A percentile compares a stretch with the other conserved stretches of the same genome.
phyloP scores from a whole-genome alignment of 2,329 filamentous ascomycete genomes.

The Cadophora sp. region DNA sequence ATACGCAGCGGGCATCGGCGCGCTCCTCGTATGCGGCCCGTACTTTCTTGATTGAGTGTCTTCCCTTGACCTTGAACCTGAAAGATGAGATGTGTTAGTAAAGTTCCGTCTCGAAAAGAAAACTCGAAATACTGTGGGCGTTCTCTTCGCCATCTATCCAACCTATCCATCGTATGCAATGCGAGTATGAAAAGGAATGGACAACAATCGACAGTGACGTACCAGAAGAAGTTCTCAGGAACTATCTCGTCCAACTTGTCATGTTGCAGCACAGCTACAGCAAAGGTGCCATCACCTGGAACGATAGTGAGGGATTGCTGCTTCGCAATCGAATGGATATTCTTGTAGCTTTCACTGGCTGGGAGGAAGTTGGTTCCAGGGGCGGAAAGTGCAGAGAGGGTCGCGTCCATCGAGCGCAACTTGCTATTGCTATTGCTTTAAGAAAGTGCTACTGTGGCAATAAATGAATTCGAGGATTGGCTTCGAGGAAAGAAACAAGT shows the following conservation, averaged over 20 bases:
- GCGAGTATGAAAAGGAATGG: background rate
- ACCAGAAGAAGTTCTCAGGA: conserved; percentile 15
- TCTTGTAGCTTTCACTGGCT: conserved; percentile 9
- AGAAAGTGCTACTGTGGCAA: too few species aligned
- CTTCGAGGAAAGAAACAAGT: background rate
- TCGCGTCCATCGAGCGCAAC: conserved; percentile 9
- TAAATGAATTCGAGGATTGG: too few species aligned
- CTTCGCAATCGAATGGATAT: conserved; percentile 1
- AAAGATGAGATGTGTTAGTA: background rate
- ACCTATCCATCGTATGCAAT: background rate
- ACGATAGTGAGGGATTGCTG: background rate
- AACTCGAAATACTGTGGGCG: background rate
- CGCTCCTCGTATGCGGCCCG: background rate
- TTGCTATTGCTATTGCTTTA: too few species aligned
- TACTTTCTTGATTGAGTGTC: conserved; percentile 12
- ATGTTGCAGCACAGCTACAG: conserved; percentile 17
- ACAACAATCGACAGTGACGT: background rate
- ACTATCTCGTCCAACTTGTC: background rate
- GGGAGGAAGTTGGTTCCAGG: background rate
- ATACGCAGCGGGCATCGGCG: background rate
- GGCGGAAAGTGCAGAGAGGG: background rate
- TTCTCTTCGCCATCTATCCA: background rate
- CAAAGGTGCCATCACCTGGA: conserved; percentile 9
- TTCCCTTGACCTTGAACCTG: conserved; percentile 22
- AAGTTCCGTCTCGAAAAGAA: too few species aligned